Evolutionary conservation across 106 monocot genomes (phyloP), one percentile per base, ranked within the genome.

Genomic region (Allium sativum): DNA sequence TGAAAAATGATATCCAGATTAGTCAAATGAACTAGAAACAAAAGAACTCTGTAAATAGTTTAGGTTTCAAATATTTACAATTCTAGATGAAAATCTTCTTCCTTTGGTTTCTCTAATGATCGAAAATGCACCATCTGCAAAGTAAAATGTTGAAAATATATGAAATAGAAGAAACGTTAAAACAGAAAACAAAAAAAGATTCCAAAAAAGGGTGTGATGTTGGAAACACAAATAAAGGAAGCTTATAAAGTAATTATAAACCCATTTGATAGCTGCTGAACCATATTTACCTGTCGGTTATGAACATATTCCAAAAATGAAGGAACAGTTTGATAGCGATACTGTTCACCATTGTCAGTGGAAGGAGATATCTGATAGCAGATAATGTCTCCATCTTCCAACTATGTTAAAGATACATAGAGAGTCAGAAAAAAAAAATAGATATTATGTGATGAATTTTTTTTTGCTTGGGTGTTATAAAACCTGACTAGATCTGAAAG

Each of bases 321-420:
- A 50, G 90, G 91, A 55, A 87, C 77, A 70, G 90, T 82, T 48
- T 75, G 87, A 80, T 80, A 88, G 12, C 87, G 79, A 41, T 45
- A 73, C 63, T 79, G 68, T 8, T 65, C 72, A 61, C 64, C 71
- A 66, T 18, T 82, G 17, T 84, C 84, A 42, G 52, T 6, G 40
- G 62, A 9, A 16, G 71, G 73, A 62, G 81, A 50, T 72, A 82
- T 96, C 56, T 96, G 90, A 68, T 83, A 84, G 53, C 96, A 96
- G 69, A 96, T 76, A 44, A 96, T 96, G 58, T 96, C 96, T 50
- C 96, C 96, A 79, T 96, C 90, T 71, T 90, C 96, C 73, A 96
- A 84, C 96, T 96, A 67, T 31, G 31, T 3, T 31, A 51, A 69
- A 21, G 69, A 21, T 41, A 12, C 50, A 20, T 4, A 48, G 47